phyloP scores from a whole-genome alignment of 352 stramenopile species.

The Peronosclerospora sorghi region DNA sequence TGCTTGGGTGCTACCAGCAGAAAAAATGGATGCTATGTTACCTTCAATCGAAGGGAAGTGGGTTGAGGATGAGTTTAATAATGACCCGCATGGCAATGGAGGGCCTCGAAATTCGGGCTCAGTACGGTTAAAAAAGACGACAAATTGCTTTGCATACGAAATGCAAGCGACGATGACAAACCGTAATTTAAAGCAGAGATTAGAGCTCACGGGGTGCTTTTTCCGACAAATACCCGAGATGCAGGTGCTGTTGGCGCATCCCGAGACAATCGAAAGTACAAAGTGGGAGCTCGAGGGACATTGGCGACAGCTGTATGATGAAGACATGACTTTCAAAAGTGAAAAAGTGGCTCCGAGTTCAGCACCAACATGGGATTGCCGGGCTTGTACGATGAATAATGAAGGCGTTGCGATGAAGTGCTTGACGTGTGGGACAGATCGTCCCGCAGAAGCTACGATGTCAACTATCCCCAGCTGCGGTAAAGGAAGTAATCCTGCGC shows the following conservation, averaged over 20 bases:
- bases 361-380: constrained; percentile 46
- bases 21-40: constrained; percentile 32
- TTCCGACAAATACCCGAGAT: constrained; percentile 44
- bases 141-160: constrained; percentile 52
- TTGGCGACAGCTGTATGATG: constrained; percentile 56
- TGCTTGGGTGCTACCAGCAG: constrained; percentile 49
- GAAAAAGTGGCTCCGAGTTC: constrained; percentile 13
- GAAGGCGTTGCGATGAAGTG: constrained; percentile 45
- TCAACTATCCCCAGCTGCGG: constrained; percentile 16
- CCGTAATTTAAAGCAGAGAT: constrained; percentile 20
- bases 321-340: constrained; percentile 4
- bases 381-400: constrained; percentile 73
- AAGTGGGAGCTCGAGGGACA: constrained; percentile 63
- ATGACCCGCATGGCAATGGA: constrained; percentile 33
- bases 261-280: constrained; percentile 12
- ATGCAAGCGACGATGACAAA: constrained; percentile 43
- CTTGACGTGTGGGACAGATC: constrained; percentile 55
- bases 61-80: constrained; percentile 60
- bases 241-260: constrained; percentile 28
- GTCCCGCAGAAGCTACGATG: constrained; percentile 27
- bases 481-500: constrained; percentile 64
- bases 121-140: constrained; percentile 42
- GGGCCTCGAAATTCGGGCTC: constrained; percentile 53
- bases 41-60: constrained; percentile 70
- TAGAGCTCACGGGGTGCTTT: constrained; percentile 54